Conservation (phyloP, 805 yeast species). For the Ogataea trehalophila region DNA sequence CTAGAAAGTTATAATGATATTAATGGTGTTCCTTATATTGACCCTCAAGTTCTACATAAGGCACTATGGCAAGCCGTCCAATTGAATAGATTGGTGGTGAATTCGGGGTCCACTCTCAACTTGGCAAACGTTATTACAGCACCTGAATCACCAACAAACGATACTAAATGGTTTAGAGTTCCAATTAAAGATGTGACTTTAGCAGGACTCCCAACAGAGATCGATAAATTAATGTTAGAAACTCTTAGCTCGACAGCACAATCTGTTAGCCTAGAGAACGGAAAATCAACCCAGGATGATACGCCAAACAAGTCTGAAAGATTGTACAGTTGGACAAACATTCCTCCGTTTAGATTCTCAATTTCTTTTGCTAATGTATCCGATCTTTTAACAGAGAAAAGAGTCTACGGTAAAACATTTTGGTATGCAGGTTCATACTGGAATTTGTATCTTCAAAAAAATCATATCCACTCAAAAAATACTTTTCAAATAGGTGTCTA, state of each 20-base stretch:
- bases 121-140: conserved; percentile 27
- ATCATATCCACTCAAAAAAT: conserved; percentile 32
- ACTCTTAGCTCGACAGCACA: conserved; percentile 15
- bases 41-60: conserved; percentile 35
- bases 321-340: conserved; percentile 34
- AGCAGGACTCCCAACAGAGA: conserved; percentile 38
- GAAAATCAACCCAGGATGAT: conserved; percentile 24
- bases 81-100: conserved; percentile 36
- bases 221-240: conserved; percentile 27
- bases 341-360: conserved; percentile 53
- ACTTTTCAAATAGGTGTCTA: conserved; percentile 53
- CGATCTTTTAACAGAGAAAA: conserved; percentile 37
- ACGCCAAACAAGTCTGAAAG: conserved; percentile 10
- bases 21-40: conserved; percentile 35
- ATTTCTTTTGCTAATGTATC: conserved; percentile 47
- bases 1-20: conserved; percentile 36
- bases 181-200: conserved; percentile 46
- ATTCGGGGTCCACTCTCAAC: conserved; percentile 23
- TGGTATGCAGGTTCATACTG: conserved; percentile 63
- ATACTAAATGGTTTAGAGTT: conserved; percentile 34
- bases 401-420: conserved; percentile 46
- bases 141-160: conserved; percentile 26
- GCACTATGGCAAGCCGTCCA: conserved; percentile 48
- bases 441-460: conserved; percentile 51
- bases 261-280: conserved; percentile 13